Conservation (phyloP, 2,329 filamentous ascomycete species). For the Monilinia aucupariae region DNA sequence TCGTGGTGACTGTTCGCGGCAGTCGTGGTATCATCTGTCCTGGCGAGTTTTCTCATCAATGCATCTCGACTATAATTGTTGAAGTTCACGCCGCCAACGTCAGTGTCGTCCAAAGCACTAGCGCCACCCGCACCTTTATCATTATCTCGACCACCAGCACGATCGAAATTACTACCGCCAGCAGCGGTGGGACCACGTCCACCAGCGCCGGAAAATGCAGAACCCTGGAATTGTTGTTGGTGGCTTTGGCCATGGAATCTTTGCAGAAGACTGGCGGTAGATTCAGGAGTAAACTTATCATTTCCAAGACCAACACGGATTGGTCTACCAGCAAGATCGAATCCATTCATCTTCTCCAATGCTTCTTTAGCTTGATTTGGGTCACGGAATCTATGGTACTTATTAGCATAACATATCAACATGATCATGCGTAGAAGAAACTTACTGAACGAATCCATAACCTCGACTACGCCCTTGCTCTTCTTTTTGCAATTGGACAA, state of each 20-base stretch:
- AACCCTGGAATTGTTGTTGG: conserved; percentile 74
- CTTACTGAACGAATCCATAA: conserved; percentile 98
- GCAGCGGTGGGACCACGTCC: conserved; percentile 80
- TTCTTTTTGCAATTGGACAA: conserved; percentile 95
- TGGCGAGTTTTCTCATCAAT: conserved; percentile 96
- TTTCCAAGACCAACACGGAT: conserved; percentile 99
- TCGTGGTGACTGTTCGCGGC: conserved; percentile 51
- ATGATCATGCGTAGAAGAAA: conserved; percentile 29
- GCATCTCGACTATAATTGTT: conserved; percentile 98
- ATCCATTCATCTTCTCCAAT: conserved; percentile 98
- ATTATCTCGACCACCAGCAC: conserved; percentile 79
- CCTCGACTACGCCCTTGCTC: conserved; percentile 85
- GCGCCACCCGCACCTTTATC: conserved; percentile 84
- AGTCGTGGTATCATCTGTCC: conserved; percentile 72
- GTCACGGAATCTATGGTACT: conserved; percentile 68
- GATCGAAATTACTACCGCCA: conserved; percentile 73
- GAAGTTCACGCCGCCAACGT: conserved; percentile 98
- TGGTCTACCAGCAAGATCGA: conserved; percentile 92
- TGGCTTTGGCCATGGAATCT: conserved; percentile 78
- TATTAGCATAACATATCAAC: conserved; percentile 37
- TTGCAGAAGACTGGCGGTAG: conserved; percentile 85
- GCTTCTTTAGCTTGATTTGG: conserved; percentile 88
- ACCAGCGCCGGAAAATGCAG: conserved; percentile 83
- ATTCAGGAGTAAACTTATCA: conserved; percentile 99
- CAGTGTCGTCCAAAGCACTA: conserved; percentile 92